phyloP scores from a whole-genome alignment of 2,329 filamentous ascomycete genomes.

The Cryphonectria parasitica region DNA sequence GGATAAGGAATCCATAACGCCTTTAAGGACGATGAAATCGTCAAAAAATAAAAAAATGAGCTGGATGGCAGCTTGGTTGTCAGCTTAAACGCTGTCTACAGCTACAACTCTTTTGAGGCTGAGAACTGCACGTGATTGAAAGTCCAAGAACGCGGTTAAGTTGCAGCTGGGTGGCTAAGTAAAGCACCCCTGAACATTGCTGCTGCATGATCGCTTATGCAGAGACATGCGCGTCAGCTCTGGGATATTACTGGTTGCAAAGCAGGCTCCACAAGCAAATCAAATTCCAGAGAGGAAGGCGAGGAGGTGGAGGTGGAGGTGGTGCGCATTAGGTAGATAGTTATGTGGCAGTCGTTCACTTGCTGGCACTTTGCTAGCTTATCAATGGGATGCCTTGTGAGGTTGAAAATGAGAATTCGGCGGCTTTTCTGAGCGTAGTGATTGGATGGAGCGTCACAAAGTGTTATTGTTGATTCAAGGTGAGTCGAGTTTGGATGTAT shows the following conservation, averaged over 20 bases:
- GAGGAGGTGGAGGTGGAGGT: too few relatives aligned
- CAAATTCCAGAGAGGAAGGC: background rate
- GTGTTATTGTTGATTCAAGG: too few relatives aligned
- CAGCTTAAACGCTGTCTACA: background rate
- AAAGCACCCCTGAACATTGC: background rate
- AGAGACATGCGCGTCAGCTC: background rate
- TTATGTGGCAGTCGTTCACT: background rate
- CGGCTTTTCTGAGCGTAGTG: too few relatives aligned
- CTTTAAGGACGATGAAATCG: background rate
- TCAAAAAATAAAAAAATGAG: background rate
- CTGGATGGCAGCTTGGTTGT: background rate
- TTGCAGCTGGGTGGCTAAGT: background rate
- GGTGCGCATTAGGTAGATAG: too few relatives aligned
- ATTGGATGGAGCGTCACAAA: too few relatives aligned
- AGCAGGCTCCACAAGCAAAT: background rate
- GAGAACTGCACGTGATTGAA: background rate
- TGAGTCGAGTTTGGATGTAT: too few relatives aligned
- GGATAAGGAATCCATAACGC: constrained; percentile 35
- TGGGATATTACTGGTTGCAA: background rate
- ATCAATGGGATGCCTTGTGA: too few relatives aligned
- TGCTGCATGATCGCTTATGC: background rate
- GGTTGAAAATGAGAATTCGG: too few relatives aligned
- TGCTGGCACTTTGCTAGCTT: background rate
- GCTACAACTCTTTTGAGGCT: background rate
- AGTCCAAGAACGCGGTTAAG: background rate